Base-by-base conservation (phyloP, 371 early-diverging fungal species). In the Rhizopus arrhizus region DNA sequence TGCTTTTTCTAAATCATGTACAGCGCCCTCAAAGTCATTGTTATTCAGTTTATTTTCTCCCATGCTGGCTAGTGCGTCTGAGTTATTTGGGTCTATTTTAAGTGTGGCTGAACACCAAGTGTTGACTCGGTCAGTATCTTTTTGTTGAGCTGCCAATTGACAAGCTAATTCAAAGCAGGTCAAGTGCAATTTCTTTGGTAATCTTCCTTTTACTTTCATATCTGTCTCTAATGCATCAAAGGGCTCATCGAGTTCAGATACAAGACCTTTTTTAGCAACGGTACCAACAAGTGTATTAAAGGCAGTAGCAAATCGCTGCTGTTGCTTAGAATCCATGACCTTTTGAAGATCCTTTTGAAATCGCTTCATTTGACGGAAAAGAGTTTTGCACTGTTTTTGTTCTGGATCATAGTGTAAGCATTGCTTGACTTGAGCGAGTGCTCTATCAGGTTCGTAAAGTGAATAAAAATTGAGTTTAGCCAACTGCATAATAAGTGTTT, bases 361-460 rank as follows among this genome's bases (percentile, higher is more conserved):
- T 45, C 85, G 85, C 62, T 93, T 94, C 33, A 95, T 65, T 49
- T 77, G 72, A 15, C 83, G 69, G 73, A 91, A 93, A 2, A 88
- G 62, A 4, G 69, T 70, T 72, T 92, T 93, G 78, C 96, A 97
- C 48, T 75, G 57, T 70, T 90, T 90, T 69, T 95, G 85, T 51
- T 97, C 97, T 0, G 95, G 96, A 65, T 97, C 97, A 16, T 86
- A 87, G 40, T 88, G 85, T 10, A 96, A 74, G 65, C 96, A 96
- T 56, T 90, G 90, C 58, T 94, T 94, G 46, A 91, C 78, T 61
- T 85, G 79, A 1, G 81, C 66, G 40, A 93, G 47, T 4, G 95
- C 91, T 22, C 85, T 81, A 48, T 84, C 78, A 0, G 86, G 77
- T 74, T 91, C 89, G 51, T 91, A 79, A 38, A 91, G 61, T 38